These are phyloP conservation scores for Aspergillus egyptiacus DNA, from an alignment of 495 filamentous ascomycete genomes.

Conservation along the genomic window DNA sequence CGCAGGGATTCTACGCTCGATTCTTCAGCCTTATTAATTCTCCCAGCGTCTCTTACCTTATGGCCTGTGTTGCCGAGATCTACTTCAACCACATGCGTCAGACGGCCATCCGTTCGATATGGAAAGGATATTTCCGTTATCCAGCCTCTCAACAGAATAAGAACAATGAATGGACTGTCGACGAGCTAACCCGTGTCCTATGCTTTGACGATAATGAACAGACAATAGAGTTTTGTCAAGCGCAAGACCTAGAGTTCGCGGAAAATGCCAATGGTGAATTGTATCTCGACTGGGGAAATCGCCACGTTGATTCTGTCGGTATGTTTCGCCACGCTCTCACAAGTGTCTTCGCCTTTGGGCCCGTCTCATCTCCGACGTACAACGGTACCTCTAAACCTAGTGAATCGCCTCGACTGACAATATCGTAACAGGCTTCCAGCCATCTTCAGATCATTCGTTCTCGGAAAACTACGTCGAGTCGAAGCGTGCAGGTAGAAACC, in stretches of 20 bases:
- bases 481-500: constrained; percentile 44
- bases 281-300: constrained; percentile 49
- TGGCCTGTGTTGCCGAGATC: constrained; percentile 90
- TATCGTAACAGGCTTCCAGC: constrained; percentile 31
- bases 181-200: constrained; percentile 58
- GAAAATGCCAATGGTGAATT: constrained; percentile 42
- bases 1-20: constrained; percentile 58
- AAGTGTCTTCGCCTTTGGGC: not conserved
- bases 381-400: not conserved
- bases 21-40: constrained; percentile 74
- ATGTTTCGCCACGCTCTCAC: constrained; percentile 20
- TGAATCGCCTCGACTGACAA: constrained; percentile 15
- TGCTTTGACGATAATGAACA: constrained; percentile 70
- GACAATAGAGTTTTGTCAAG: constrained; percentile 60
- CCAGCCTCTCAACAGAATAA: constrained; percentile 59
- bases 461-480: constrained; percentile 45
- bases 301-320: constrained; percentile 40
- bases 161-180: constrained; percentile 68
- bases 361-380: not conserved
- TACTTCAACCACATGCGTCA: constrained; percentile 80
- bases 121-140: constrained; percentile 47
- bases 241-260: constrained; percentile 59
- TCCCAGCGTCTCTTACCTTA: constrained; percentile 70
- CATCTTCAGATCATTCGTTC: constrained; percentile 45
- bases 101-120: constrained; percentile 65